These are phyloP conservation scores for Saraca asoca DNA, from an alignment of 331 rosid species.

Conservation along the genomic window DNA sequence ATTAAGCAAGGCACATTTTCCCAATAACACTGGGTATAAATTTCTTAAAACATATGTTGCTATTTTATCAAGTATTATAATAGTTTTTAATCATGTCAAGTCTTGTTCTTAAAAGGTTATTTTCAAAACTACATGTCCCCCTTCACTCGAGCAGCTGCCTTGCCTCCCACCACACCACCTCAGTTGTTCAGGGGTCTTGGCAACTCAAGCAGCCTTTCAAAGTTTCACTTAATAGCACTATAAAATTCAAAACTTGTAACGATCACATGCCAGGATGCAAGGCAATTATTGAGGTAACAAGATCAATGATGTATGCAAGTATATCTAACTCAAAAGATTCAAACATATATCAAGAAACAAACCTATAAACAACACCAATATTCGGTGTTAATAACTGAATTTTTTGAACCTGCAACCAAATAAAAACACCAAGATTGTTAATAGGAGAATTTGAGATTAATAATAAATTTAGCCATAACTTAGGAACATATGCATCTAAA, in stretches of 20 bases:
- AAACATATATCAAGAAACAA: conserved; percentile 31
- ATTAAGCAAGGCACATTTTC: not conserved
- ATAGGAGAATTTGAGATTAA: not conserved
- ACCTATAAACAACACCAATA: conserved; percentile 97
- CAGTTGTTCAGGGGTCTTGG: not conserved
- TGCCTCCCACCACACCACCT: conserved; percentile 25
- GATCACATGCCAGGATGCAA: conserved; percentile 15
- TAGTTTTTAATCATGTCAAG: not conserved
- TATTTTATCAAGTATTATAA: conserved; percentile 11
- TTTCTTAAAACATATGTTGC: conserved; percentile 3
- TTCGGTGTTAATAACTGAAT: conserved; percentile 85
- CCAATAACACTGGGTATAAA: not conserved
- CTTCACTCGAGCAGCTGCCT: conserved; percentile 12
- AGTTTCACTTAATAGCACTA: not conserved
- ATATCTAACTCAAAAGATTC: conserved; percentile 32
- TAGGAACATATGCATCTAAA: no score
- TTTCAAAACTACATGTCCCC: not conserved
- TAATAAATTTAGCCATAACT: no score
- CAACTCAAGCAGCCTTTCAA: conserved; percentile 15
- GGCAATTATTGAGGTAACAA: not conserved
- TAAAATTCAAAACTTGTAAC: conserved; percentile 2
- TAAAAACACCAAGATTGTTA: conserved; percentile 13
- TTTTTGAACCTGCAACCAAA: conserved; percentile 75
- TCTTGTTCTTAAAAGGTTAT: not conserved
- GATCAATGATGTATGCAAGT: not conserved